Evolutionary conservation across 2,329 filamentous ascomycete genomes (phyloP), one percentile per base, ranked within the genome.

Genomic region (Phaeosphaeria sp.): DNA sequence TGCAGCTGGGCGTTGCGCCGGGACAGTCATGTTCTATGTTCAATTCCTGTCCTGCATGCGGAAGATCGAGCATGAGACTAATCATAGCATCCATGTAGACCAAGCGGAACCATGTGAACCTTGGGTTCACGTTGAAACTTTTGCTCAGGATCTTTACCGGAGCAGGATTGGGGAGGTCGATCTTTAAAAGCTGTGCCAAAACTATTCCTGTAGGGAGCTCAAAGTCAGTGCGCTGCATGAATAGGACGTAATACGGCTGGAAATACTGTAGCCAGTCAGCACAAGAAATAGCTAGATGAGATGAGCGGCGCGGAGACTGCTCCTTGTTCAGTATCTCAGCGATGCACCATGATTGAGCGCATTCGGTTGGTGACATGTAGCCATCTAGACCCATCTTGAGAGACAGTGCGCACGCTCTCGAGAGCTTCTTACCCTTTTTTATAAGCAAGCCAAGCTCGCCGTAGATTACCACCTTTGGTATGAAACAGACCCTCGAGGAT

Each of bases 401-500:
- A 36, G 30, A 6, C 30, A 13, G 6, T 15, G 6, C 30, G 13
- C 13, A 15, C 5, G 30, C 13, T 3, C 13, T 13, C 13, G 11
- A 11, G 11, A 15, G 3, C 11, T 36, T 3, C 7, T 36, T 13
- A 36, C 0, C 80, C 80, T 46, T 78, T 68, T 3, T 79, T 76
- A 21, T 66, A 60, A 0, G 73, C 67, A 6, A 79, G 43, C 80
- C 78, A 82, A 0, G 73, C 71, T 4, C 72, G 69, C 11, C 79
- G 74, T n/a, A 82, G 68, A 50, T 79, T 80, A 0, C 81, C 80
- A 21, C 51, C 25, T 33, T 80, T 78, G 6, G 59, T 58, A 6
- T 81, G 66, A 56, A 73, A 82, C 6, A 76, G 51, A 7, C 67
- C 68, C 57, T 82, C 79, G 0, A 82, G 56, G 39, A 82, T 71